These are phyloP conservation scores for Fraxinus velutina DNA, from an alignment of 305 asterid genomes.

Conservation along the genomic window DNA sequence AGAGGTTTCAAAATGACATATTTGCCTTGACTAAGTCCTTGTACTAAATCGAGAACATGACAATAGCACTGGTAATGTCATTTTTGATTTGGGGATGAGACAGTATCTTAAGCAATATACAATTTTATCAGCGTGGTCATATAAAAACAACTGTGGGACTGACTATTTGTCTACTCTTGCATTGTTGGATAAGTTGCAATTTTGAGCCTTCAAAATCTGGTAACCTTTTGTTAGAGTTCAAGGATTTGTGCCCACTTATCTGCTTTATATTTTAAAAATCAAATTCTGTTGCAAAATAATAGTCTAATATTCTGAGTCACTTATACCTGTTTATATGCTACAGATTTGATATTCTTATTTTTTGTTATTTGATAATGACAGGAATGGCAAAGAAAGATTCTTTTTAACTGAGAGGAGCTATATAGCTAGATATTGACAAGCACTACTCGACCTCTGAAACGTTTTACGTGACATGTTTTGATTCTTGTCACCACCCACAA, in stretches of 20 bases:
- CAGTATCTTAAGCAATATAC: background rate
- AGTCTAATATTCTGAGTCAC: background rate
- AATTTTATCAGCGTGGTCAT: background rate
- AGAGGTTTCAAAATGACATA: background rate
- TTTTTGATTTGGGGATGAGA: background rate
- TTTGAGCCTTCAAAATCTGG: background rate
- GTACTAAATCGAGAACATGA: background rate
- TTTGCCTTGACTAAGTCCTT: background rate
- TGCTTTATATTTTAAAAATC: background rate
- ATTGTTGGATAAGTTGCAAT: background rate
- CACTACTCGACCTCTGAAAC: background rate
- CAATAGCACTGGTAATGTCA: background rate
- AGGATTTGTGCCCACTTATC: background rate
- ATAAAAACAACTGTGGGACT: background rate
- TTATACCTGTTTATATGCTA: background rate
- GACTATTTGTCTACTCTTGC: background rate
- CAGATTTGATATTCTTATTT: background rate
- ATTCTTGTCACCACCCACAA: background rate
- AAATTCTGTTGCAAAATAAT: background rate
- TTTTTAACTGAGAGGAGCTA: background rate
- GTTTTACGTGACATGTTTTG: background rate
- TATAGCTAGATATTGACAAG: background rate
- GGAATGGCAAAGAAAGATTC: background rate
- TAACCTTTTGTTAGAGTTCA: background rate
- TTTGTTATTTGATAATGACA: background rate